A percentile compares a stretch with the other conserved stretches of the same genome.
Evolutionary conservation across 257 asterid genomes (phyloP).

Genomic region (Leonotis leonurus): DNA sequence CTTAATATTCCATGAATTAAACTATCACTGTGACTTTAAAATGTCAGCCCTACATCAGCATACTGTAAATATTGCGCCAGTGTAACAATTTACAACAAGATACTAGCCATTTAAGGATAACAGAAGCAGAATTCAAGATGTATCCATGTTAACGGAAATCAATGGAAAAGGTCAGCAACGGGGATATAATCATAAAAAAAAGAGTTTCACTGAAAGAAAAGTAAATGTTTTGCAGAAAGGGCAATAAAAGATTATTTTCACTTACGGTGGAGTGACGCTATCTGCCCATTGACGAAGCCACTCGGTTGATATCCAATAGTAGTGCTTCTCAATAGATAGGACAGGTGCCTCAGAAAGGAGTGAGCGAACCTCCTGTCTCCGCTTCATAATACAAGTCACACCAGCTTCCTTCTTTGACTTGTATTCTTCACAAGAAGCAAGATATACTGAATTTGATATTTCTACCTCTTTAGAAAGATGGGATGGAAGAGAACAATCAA

Average conservation of each 20-base stretch:
- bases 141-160: not conserved
- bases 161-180: not conserved
- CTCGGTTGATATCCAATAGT: slow-evolving; percentile 82
- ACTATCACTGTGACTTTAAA: not conserved
- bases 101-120: not conserved
- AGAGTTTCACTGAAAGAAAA: not conserved
- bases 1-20: not conserved
- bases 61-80: not conserved
- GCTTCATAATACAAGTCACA: slow-evolving; percentile 46
- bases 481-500: slow-evolving; percentile 47
- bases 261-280: slow-evolving; percentile 59
- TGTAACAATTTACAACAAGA: not conserved
- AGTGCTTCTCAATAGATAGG: slow-evolving; percentile 47
- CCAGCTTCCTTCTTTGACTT: slow-evolving; percentile 53
- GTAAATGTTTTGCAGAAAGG: slow-evolving; percentile 2
- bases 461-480: slow-evolving; percentile 71
- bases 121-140: not conserved
- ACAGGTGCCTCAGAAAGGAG: slow-evolving; percentile 85
- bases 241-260: slow-evolving; percentile 8
- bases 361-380: slow-evolving; percentile 83
- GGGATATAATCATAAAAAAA: not conserved
- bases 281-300: slow-evolving; percentile 99
- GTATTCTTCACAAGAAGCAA: slow-evolving; percentile 63
- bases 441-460: slow-evolving; percentile 38
- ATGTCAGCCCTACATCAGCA: not conserved